These are phyloP conservation scores for Metschnikowia henanensis DNA, from an alignment of 805 yeast species.

Conservation along the genomic window DNA sequence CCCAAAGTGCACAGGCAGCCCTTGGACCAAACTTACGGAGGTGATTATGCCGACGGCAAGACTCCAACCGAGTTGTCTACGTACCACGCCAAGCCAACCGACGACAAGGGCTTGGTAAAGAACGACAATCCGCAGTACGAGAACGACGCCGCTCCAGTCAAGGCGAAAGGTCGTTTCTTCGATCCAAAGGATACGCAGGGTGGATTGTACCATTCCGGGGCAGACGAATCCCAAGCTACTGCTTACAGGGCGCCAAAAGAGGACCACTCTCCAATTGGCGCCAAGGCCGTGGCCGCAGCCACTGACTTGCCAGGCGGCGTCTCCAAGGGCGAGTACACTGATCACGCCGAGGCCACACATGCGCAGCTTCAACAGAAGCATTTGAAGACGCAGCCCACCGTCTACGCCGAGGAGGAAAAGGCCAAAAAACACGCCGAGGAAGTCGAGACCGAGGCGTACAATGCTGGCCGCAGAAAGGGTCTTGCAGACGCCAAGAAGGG, in stretches of 20 bases:
- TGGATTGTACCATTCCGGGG: constrained; percentile 22
- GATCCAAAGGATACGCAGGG: constrained; percentile 40
- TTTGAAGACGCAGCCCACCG: constrained; percentile 26
- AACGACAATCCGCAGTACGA: constrained; percentile 30
- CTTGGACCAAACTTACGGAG: constrained; percentile 27
- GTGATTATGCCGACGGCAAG: constrained; percentile 36
- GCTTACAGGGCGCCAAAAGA: background rate
- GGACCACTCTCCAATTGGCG: constrained; percentile 8
- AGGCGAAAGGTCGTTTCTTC: constrained; percentile 34
- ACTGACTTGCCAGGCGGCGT: constrained; percentile 17
- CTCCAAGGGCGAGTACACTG: constrained; percentile 11
- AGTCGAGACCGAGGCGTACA: constrained; percentile 19
- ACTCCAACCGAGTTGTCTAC: constrained; percentile 26
- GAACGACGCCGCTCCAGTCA: constrained; percentile 27
- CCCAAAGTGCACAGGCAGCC: constrained; percentile 31
- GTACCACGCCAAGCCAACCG: background rate
- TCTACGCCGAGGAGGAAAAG: constrained; percentile 18
- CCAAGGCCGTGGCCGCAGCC: constrained; percentile 13
- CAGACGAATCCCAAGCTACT: background rate
- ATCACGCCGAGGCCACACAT: constrained; percentile 26
- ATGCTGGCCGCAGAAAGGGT: constrained; percentile 20
- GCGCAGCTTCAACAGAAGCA: constrained; percentile 20
- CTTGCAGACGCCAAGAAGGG: constrained; percentile 4
- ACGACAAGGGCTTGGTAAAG: constrained; percentile 11
- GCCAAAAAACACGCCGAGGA: constrained; percentile 13